These are phyloP conservation scores for Noccaea bulbosa DNA, from an alignment of 345 rosid genomes.

Conservation along the genomic window DNA sequence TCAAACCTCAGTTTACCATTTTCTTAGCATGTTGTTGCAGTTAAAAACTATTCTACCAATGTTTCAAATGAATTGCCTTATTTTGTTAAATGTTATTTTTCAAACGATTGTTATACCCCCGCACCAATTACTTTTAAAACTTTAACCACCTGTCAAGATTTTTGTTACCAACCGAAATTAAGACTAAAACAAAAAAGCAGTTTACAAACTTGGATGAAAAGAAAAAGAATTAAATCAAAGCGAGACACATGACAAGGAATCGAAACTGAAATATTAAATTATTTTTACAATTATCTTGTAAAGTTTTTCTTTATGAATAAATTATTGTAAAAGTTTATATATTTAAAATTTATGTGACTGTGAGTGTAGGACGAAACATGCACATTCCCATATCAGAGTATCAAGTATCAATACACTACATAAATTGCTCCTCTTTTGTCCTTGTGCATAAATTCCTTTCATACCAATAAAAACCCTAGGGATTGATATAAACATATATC, in stretches of 20 bases:
- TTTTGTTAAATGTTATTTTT: background rate
- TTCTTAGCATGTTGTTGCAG: too few species aligned
- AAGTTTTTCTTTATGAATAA: background rate
- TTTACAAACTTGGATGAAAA: background rate
- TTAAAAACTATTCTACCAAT: too few species aligned
- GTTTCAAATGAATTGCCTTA: background rate
- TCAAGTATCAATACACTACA: constrained; percentile 39
- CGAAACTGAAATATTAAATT: constrained; percentile 6
- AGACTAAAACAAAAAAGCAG: background rate
- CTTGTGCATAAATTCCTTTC: constrained; percentile 44
- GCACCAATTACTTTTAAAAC: background rate
- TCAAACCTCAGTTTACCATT: too few species aligned
- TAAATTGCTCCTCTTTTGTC: constrained; percentile 40
- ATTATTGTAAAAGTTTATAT: constrained; percentile 13
- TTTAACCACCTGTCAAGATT: background rate
- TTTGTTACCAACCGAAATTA: background rate
- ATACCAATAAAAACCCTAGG: constrained; percentile 45
- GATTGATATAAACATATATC: background rate
- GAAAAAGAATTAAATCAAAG: background rate
- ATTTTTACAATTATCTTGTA: background rate
- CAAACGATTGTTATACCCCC: background rate
- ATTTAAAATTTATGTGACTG: constrained; percentile 18
- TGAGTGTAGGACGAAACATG: constrained; percentile 35
- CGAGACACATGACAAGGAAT: background rate
- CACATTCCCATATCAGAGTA: constrained; percentile 39